These are phyloP conservation scores for Fusarium brevicatenulatum DNA, from an alignment of 2,329 filamentous ascomycete genomes.

Conservation along the genomic window DNA sequence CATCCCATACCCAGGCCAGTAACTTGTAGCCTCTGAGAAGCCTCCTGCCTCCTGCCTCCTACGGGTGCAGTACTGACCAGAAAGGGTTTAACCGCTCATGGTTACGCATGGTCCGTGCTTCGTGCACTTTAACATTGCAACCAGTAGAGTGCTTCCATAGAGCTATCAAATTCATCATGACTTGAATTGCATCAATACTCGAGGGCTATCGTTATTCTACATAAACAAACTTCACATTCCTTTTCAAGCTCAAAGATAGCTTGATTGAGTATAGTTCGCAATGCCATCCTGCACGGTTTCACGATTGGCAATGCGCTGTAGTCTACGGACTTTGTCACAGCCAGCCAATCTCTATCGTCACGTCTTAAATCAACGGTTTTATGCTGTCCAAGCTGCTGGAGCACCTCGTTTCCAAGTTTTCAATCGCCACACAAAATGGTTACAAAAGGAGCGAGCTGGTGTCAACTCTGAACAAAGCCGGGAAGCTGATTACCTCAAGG, in stretches of 20 bases:
- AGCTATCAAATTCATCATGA: constrained; percentile 41
- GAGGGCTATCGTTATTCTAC: constrained; percentile 7
- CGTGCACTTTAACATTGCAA: constrained; percentile 20
- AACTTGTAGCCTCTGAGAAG: constrained; percentile 26
- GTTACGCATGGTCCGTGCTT: constrained; percentile 37
- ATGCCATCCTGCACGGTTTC: constrained; percentile 47
- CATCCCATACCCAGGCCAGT: constrained; percentile 24
- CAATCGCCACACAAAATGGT: constrained; percentile 85
- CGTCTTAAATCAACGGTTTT: constrained; percentile 60
- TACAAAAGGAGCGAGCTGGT: constrained; percentile 90
- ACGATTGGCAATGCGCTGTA: constrained; percentile 41
- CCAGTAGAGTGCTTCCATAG: constrained; percentile 35
- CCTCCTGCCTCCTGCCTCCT: constrained; percentile 33
- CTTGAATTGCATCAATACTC: constrained; percentile 38
- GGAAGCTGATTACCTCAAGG: constrained; percentile 89
- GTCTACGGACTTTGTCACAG: constrained; percentile 38
- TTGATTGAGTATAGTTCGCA: constrained; percentile 34
- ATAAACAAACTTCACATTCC: background rate
- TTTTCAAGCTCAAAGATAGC: background rate
- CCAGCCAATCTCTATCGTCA: constrained; percentile 25
- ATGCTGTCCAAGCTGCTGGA: constrained; percentile 82
- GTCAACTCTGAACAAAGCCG: constrained; percentile 75
- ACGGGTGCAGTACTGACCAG: constrained; percentile 17
- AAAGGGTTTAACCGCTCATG: constrained; percentile 23
- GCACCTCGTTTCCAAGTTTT: constrained; percentile 89